Conservation (phyloP, 345 rosid genomes). For the Bruguiera parviflora region DNA sequence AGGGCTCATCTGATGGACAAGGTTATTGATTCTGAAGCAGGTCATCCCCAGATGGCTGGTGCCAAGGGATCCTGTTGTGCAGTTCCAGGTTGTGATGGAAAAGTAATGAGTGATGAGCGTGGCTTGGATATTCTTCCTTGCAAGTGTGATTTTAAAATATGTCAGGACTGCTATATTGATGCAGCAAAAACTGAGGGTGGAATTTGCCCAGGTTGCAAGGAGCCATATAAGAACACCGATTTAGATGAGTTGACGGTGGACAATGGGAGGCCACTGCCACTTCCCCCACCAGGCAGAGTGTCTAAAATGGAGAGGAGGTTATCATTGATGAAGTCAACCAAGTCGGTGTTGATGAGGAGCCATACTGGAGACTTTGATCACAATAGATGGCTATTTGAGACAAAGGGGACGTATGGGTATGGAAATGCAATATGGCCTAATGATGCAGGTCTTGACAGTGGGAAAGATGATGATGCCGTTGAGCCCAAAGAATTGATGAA, state of each 20-base stretch:
- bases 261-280: conserved; percentile 57
- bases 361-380: conserved; percentile 97
- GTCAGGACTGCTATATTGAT: conserved; percentile 83
- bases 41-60: conserved; percentile 98
- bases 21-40: conserved; percentile 85
- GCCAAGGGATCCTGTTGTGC: conserved; percentile 91
- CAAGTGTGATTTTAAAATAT: conserved; percentile 92
- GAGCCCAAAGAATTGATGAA: conserved; percentile 74
- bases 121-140: conserved; percentile 89
- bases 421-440: conserved; percentile 97
- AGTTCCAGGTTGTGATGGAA: conserved; percentile 87
- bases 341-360: conserved; percentile 81
- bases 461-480: conserved; percentile 50
- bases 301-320: conserved; percentile 91
- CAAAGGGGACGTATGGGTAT: conserved; percentile 87
- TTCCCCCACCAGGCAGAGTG: conserved; percentile 48
- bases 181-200: conserved; percentile 81
- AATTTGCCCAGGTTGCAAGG: conserved; percentile 91
- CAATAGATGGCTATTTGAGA: conserved; percentile 88
- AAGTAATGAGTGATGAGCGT: conserved; percentile 90
- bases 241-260: conserved; percentile 55
- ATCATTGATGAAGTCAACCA: conserved; percentile 88
- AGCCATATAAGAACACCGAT: conserved; percentile 75
- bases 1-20: conserved; percentile 96
- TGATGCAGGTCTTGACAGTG: conserved; percentile 58